phyloP scores from a whole-genome alignment of 2,329 filamentous ascomycete species.

The Phaeosphaeriaceae sp. region DNA sequence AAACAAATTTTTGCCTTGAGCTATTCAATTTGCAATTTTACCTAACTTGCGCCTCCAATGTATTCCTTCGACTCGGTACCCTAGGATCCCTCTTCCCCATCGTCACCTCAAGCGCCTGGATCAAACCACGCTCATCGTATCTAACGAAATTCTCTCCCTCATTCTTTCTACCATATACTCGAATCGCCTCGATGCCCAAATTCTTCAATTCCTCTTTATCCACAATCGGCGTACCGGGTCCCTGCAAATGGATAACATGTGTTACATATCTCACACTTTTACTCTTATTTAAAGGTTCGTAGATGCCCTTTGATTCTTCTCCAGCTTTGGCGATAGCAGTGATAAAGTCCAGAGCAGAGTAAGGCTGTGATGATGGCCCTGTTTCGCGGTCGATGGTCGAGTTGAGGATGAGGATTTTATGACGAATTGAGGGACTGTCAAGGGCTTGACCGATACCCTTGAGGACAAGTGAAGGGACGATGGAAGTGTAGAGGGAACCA shows the following conservation, averaged over 20 bases:
- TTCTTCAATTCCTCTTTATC: constrained; percentile 67
- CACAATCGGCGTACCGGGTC: constrained; percentile 71
- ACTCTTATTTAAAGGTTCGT: constrained; percentile 25
- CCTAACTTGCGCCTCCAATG: constrained; percentile 38
- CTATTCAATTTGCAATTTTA: background rate
- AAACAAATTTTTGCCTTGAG: background rate
- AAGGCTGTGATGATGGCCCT: constrained; percentile 68
- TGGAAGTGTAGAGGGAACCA: constrained; percentile 89
- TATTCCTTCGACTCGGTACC: constrained; percentile 65
- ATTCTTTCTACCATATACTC: constrained; percentile 73
- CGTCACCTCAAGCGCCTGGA: constrained; percentile 77
- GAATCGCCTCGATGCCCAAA: constrained; percentile 78
- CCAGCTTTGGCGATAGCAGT: constrained; percentile 74
- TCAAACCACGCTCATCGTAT: constrained; percentile 78
- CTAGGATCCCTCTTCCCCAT: constrained; percentile 69
- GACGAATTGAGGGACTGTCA: constrained; percentile 58
- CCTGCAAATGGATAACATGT: constrained; percentile 81
- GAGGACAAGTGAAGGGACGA: constrained; percentile 82
- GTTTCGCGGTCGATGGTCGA: constrained; percentile 86
- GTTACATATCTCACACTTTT: constrained; percentile 76
- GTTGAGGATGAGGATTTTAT: constrained; percentile 86
- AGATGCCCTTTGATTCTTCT: constrained; percentile 57
- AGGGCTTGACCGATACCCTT: constrained; percentile 74
- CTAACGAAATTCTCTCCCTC: constrained; percentile 62
- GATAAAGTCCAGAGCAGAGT: constrained; percentile 81